These are phyloP conservation scores for Xylariaceae sp. DNA, from an alignment of 2,329 filamentous ascomycete genomes.

Conservation along the genomic window DNA sequence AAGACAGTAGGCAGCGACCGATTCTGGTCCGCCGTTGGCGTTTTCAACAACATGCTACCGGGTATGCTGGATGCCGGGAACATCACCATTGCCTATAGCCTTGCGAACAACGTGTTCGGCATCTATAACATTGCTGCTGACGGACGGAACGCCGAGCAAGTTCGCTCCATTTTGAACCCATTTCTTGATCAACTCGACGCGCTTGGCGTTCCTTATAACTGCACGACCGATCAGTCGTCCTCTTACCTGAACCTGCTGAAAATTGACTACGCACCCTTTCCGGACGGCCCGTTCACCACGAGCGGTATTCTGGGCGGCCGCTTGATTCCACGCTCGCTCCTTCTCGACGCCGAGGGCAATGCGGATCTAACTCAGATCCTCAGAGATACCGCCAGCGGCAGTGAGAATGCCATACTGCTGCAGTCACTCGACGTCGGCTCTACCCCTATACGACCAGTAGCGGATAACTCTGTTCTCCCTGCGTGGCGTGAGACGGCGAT, in stretches of 20 bases:
- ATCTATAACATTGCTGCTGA: neutral
- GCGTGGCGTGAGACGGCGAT: conserved; percentile 29
- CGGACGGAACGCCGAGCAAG: neutral
- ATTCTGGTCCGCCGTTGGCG: conserved; percentile 3
- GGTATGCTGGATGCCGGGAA: neutral
- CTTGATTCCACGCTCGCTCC: neutral
- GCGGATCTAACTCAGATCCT: conserved; percentile 16
- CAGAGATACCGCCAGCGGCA: conserved; percentile 24
- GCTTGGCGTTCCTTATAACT: neutral
- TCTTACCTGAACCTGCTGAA: neutral
- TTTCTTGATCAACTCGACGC: conserved; percentile 1
- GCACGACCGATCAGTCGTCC: neutral
- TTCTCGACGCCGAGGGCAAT: neutral
- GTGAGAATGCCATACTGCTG: conserved; percentile 24
- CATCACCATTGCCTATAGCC: neutral
- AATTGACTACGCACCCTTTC: neutral
- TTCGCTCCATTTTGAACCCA: neutral
- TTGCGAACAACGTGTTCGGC: neutral
- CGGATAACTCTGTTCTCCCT: conserved; percentile 29
- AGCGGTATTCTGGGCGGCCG: neutral
- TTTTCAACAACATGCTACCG: neutral
- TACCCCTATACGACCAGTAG: conserved; percentile 5
- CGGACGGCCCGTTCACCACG: conserved; percentile 1
- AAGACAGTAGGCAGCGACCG: conserved; percentile 4
- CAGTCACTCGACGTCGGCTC: conserved; percentile 19